Conservation (phyloP, 2,329 filamentous ascomycete genomes). For the Nemania abortiva region DNA sequence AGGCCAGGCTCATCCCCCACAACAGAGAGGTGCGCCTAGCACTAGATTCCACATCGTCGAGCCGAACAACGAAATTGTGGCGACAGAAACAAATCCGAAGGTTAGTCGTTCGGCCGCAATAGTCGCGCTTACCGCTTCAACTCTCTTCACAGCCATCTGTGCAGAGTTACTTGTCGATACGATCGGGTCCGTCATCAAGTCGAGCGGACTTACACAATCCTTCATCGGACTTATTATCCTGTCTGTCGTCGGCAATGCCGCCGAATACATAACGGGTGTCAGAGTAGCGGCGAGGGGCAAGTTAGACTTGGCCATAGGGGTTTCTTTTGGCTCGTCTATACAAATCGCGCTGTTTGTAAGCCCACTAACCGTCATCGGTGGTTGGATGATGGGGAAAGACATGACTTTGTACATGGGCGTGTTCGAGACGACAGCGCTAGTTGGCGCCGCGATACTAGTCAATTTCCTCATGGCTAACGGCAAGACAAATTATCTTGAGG, state of each 20-base stretch:
- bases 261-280: slow-evolving; percentile 78
- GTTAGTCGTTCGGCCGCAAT: slow-evolving; percentile 53
- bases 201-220: slow-evolving; percentile 70
- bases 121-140: slow-evolving; percentile 70
- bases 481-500: slow-evolving; percentile 86
- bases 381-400: slow-evolving; percentile 72
- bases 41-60: slow-evolving; percentile 36
- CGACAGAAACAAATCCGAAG: slow-evolving; percentile 56
- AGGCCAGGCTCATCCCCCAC: slow-evolving; percentile 4
- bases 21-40: background rate
- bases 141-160: slow-evolving; percentile 73
- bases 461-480: slow-evolving; percentile 88
- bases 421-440: slow-evolving; percentile 87
- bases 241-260: slow-evolving; percentile 79
- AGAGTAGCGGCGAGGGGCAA: slow-evolving; percentile 78
- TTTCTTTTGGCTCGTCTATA: slow-evolving; percentile 75
- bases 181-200: slow-evolving; percentile 75
- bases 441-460: slow-evolving; percentile 83
- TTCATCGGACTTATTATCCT: slow-evolving; percentile 80
- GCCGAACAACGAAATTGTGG: slow-evolving; percentile 60
- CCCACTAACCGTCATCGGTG: slow-evolving; percentile 75
- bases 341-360: slow-evolving; percentile 78
- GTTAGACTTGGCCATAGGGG: slow-evolving; percentile 78
- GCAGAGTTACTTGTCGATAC: slow-evolving; percentile 78
- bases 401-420: slow-evolving; percentile 85